Evolutionary conservation across 345 rosid species (phyloP).

Genomic region (Hevea brasiliensis): DNA sequence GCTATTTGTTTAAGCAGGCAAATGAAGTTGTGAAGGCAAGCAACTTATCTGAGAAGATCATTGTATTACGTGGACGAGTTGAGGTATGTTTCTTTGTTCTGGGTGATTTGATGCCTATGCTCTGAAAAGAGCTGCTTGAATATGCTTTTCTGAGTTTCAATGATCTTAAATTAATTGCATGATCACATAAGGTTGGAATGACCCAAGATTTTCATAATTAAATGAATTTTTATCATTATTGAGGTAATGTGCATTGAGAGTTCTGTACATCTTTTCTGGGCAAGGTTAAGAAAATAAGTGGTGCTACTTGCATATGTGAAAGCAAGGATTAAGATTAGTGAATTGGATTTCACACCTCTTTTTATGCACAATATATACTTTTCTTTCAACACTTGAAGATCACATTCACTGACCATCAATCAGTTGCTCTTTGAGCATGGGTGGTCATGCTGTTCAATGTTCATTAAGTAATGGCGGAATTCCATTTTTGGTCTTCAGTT

Average conservation of each 20-base stretch:
- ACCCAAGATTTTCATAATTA: background rate
- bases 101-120: slow-evolving; percentile 11
- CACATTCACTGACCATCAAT: background rate
- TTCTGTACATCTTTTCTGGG: background rate
- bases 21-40: slow-evolving; percentile 96
- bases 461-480: background rate
- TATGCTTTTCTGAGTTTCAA: background rate
- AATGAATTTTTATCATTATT: background rate
- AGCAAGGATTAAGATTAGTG: background rate
- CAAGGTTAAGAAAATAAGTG: background rate
- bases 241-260: background rate
- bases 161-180: background rate
- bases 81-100: slow-evolving; percentile 59
- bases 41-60: slow-evolving; percentile 70
- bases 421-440: background rate
- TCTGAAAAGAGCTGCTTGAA: background rate
- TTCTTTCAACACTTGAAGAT: background rate
- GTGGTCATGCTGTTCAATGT: background rate
- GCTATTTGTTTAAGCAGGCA: slow-evolving; percentile 54
- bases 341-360: background rate
- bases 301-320: background rate
- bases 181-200: background rate
- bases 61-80: slow-evolving; percentile 90
- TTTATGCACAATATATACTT: background rate
- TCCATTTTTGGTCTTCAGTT: too few species aligned